Evolutionary conservation across 441 rosid species (phyloP).

Genomic region (Croton setiger): DNA sequence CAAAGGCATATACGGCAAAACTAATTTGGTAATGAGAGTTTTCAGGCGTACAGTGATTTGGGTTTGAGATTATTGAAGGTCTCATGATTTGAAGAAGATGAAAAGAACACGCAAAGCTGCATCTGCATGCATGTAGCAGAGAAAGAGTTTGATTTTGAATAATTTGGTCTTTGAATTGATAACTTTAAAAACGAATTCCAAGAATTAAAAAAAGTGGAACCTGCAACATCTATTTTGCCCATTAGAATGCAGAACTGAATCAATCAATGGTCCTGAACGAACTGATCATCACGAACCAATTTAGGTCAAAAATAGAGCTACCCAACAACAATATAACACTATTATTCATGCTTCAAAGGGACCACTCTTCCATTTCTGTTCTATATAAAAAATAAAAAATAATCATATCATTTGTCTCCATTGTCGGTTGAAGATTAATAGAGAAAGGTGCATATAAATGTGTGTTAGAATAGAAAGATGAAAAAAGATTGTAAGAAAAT

Average conservation of each 20-base stretch:
- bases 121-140: not conserved
- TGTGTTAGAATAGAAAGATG: not conserved
- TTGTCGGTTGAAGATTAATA: slow-evolving; percentile 14
- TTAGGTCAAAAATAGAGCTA: slow-evolving; percentile 31
- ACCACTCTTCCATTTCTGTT: slow-evolving; percentile 19
- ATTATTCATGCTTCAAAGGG: slow-evolving; percentile 28
- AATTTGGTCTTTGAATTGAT: not conserved
- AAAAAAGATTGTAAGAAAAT: slow-evolving; percentile 5
- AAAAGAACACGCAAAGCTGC: not conserved
- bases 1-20: no score
- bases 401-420: slow-evolving; percentile 30
- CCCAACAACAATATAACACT: slow-evolving; percentile 23
- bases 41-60: no score
- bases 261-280: slow-evolving; percentile 20
- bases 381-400: slow-evolving; percentile 8
- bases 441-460: slow-evolving; percentile 11
- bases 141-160: not conserved
- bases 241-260: not conserved
- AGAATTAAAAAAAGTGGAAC: not conserved
- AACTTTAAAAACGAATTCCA: slow-evolving; percentile 11
- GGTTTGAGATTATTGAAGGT: no score
- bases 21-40: no score
- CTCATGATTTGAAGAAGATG: not conserved
- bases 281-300: slow-evolving; percentile 1
- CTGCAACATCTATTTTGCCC: slow-evolving; percentile 2